These are phyloP conservation scores for Flaveria linearis DNA, from an alignment of 129 eudicot genomes.

Conservation along the genomic window DNA sequence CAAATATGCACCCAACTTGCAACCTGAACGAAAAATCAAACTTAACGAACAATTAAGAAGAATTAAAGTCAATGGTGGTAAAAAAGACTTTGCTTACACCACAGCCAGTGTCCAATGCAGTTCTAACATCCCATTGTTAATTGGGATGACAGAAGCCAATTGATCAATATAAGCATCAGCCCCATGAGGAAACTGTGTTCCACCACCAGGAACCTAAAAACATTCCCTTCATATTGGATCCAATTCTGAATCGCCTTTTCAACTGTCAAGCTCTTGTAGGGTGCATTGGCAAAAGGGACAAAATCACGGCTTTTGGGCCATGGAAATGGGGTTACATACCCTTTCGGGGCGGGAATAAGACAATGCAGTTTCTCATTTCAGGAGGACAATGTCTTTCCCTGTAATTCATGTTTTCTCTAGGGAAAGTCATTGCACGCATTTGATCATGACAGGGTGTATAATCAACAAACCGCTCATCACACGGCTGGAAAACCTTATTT, in stretches of 20 bases:
- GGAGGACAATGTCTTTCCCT: constrained; percentile 91
- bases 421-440: constrained; percentile 74
- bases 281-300: constrained; percentile 74
- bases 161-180: constrained; percentile 72
- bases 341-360: constrained; percentile 85
- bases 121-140: constrained; percentile 61
- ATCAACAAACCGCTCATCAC: constrained; percentile 54
- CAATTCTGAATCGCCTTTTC: constrained; percentile 84
- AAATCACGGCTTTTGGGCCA: constrained; percentile 89
- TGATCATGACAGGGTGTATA: constrained; percentile 92
- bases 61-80: neutral
- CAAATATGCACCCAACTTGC: constrained; percentile 58
- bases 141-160: constrained; percentile 62
- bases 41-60: neutral
- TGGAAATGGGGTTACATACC: constrained; percentile 70
- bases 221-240: constrained; percentile 68
- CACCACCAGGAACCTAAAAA: constrained; percentile 73
- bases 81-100: constrained; percentile 45
- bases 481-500: constrained; percentile 41
- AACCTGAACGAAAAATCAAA: constrained; percentile 23
- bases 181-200: constrained; percentile 79
- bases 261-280: constrained; percentile 67
- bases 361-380: constrained; percentile 65
- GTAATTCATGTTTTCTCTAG: constrained; percentile 77
- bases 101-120: constrained; percentile 73